Base-by-base conservation (phyloP, 495 filamentous ascomycete species). In the Poronia punctata region DNA sequence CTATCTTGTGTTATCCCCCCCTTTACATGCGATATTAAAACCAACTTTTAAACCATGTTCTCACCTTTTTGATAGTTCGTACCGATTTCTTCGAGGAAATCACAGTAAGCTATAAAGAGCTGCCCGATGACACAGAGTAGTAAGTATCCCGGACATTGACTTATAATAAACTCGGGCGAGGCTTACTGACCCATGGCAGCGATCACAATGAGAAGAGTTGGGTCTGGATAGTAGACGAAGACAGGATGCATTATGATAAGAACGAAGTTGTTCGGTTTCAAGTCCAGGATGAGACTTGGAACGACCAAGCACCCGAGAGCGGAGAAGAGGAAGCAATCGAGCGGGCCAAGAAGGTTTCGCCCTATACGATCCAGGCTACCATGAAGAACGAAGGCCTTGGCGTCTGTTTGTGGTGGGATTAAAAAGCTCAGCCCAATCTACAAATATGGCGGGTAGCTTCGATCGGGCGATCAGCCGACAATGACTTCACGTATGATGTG, bases 51-150 rank as follows among this genome's bases (percentile, higher is more conserved):
- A 6, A 22, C 35, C 23, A 33, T 41, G n/a, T n/a, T n/a, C n/a
- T n/a, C 43, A 39, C 48, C 18, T 0, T n/a, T 9, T 21, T 7
- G 8, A 25, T 38, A 87, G 86, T 97, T 30, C 75, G 76, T 11
- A 79, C 86, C 0, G 83, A 88, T 36, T 98, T 98, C 56, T 96
- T 95, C 53, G 80, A 86, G 48, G 88, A 96, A 42, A 88, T 97
- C 26, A 76, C 82, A 37, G 76, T 96, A 3, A 86, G 88, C 0
- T 71, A 71, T 2, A 61, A 74, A 9, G 71, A 82, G 39, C 72
- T 97, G 0, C 78, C 86, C 23, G 76, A 84, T 14, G 75, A 73
- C n/a, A 74, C 78, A 10, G 68, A 71, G 53, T 95, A 88, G 83
- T 89, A 62, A 62, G 84, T 64, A 1, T 7, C 14, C 16, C 26